Conservation (phyloP, 305 asterid genomes). For the Petunia hybrid region DNA sequence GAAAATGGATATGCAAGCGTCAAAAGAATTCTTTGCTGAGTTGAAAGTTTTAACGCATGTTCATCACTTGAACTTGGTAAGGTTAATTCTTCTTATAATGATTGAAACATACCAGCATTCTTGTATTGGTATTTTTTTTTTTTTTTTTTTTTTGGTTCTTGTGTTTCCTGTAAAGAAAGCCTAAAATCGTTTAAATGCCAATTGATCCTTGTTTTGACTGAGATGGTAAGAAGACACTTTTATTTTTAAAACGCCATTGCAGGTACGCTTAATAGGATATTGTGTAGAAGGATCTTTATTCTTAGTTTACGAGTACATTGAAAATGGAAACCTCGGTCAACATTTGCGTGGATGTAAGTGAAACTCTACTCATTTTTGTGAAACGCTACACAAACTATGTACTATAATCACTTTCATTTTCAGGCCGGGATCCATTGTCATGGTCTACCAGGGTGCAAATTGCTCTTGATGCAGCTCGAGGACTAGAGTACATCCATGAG, state of each 20-base stretch:
- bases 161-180: neutral
- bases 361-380: slow-evolving; percentile 4
- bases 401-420: slow-evolving; percentile 14
- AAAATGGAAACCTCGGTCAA: slow-evolving; percentile 89
- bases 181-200: neutral
- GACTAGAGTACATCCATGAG: slow-evolving; percentile 93
- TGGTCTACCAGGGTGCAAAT: slow-evolving; percentile 86
- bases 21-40: slow-evolving; percentile 88
- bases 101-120: neutral
- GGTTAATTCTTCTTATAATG: neutral
- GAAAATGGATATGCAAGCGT: slow-evolving; percentile 94
- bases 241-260: slow-evolving; percentile 32
- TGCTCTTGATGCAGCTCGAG: slow-evolving; percentile 95
- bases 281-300: slow-evolving; percentile 79
- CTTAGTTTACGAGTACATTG: slow-evolving; percentile 82
- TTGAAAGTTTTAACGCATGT: slow-evolving; percentile 83
- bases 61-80: slow-evolving; percentile 93
- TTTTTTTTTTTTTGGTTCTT: neutral
- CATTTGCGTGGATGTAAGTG: slow-evolving; percentile 73
- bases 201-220: slow-evolving; percentile 15
- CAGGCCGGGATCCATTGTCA: slow-evolving; percentile 59
- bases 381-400: neutral
- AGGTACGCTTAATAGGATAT: slow-evolving; percentile 89
- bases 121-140: neutral
- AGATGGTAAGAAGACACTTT: neutral